A percentile compares a stretch with the other conserved stretches of the same genome.
These are phyloP conservation scores for Pythium brassicae DNA, from an alignment of 352 stramenopile species.

Conservation along the genomic window DNA sequence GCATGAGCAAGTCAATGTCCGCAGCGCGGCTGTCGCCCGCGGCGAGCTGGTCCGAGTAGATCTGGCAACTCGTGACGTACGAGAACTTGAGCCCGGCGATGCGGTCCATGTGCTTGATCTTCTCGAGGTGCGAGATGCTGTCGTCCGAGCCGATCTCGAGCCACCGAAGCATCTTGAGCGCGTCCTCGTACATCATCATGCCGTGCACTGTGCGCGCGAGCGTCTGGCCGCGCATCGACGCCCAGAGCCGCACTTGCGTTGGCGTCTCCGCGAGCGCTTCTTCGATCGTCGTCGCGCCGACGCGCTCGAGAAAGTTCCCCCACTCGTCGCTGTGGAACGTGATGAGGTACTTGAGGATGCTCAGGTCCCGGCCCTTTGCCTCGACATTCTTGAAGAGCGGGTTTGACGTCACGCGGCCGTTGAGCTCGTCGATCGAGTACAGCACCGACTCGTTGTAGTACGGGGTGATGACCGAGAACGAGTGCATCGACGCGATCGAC, in stretches of 20 bases:
- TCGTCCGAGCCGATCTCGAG: conserved; percentile 84
- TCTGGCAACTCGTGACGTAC: conserved; percentile 88
- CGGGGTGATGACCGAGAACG: conserved; percentile 84
- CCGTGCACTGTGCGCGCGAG: conserved; percentile 82
- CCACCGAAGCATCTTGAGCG: conserved; percentile 86
- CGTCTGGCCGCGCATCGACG: conserved; percentile 83
- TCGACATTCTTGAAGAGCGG: conserved; percentile 85
- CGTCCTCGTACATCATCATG: conserved; percentile 90
- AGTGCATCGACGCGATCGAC: conserved; percentile 84
- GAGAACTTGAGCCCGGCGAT: conserved; percentile 86
- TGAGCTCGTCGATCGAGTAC: conserved; percentile 82
- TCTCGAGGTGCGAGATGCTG: conserved; percentile 80
- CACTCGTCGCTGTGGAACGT: conserved; percentile 87
- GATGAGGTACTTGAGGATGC: conserved; percentile 87
- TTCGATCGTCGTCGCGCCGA: conserved; percentile 68
- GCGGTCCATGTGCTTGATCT: conserved; percentile 88
- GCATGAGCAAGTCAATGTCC: conserved; percentile 97
- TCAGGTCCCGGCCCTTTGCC: conserved; percentile 77
- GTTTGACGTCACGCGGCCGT: conserved; percentile 76
- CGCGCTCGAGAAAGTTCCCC: conserved; percentile 84
- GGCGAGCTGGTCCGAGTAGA: conserved; percentile 81
- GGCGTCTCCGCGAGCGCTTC: conserved; percentile 78
- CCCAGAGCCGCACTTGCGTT: conserved; percentile 83
- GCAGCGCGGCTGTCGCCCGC: conserved; percentile 72
- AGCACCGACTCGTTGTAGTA: conserved; percentile 89